phyloP scores from a whole-genome alignment of 108 stramenopile species.

The Pseudonitzschia delicatissima region DNA sequence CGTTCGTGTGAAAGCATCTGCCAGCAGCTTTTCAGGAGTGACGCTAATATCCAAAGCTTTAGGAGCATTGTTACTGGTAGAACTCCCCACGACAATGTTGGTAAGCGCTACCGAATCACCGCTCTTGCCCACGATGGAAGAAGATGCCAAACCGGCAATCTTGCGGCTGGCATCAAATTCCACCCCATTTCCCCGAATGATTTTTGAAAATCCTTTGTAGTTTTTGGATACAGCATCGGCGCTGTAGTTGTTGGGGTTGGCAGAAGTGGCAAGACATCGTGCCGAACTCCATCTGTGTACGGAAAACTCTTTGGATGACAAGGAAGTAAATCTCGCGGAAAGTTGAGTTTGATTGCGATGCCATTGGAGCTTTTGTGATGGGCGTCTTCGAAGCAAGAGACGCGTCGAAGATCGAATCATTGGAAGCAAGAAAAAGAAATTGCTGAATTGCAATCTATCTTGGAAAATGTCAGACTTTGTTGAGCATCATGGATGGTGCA shows the following conservation, averaged over 20 bases:
- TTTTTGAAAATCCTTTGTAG: neutral
- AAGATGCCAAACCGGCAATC: slow-evolving; percentile 30
- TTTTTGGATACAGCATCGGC: no score
- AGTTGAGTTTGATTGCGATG: no score
- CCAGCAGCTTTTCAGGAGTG: neutral
- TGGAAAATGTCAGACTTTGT: no score
- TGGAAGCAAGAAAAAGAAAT: no score
- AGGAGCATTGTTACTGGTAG: neutral
- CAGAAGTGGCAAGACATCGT: slow-evolving; percentile 1
- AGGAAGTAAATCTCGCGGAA: no score
- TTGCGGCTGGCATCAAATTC: slow-evolving; percentile 25
- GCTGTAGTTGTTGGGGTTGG: neutral
- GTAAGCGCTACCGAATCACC: slow-evolving; percentile 34
- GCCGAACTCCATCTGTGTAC: neutral
- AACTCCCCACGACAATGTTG: slow-evolving; percentile 15
- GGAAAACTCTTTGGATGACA: no score
- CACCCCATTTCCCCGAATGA: slow-evolving; percentile 15
- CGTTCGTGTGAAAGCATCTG: neutral
- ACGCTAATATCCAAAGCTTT: no score
- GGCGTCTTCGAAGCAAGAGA: no score
- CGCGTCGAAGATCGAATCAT: no score
- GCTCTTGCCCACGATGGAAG: slow-evolving; percentile 33
- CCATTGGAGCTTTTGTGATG: no score
- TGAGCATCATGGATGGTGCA: no score
- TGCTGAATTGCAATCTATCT: no score